A percentile compares a stretch with the other conserved stretches of the same genome.
phyloP scores from a whole-genome alignment of 495 filamentous ascomycete species.

The Aspergillus heteromorphus region DNA sequence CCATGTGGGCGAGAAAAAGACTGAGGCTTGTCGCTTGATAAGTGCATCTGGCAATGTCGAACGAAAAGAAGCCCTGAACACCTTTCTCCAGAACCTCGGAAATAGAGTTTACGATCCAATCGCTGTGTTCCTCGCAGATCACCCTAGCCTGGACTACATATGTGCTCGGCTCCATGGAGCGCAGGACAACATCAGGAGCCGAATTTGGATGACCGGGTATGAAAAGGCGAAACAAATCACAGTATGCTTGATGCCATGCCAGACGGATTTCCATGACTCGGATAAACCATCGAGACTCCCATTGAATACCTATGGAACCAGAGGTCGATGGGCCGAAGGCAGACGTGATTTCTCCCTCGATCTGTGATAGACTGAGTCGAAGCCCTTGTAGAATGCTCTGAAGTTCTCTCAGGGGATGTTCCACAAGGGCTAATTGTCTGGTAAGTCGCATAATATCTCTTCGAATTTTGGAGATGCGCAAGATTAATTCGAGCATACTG shows the following conservation, averaged over 20 bases:
- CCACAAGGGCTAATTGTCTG: background rate
- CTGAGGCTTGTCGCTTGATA: slow-evolving; percentile 17
- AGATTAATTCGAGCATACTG: background rate
- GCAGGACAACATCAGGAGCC: slow-evolving; percentile 11
- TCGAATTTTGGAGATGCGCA: background rate
- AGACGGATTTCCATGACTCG: background rate
- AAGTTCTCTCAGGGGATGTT: background rate
- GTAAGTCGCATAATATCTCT: background rate
- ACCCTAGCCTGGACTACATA: background rate
- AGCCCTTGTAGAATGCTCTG: background rate
- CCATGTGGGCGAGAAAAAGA: slow-evolving; percentile 5
- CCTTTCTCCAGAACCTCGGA: background rate
- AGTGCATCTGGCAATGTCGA: slow-evolving; percentile 12
- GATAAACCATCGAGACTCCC: background rate
- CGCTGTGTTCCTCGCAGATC: background rate
- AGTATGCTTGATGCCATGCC: slow-evolving; percentile 18
- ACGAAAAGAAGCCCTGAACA: background rate
- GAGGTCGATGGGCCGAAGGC: background rate
- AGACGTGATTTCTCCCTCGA: background rate
- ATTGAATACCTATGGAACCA: too few species aligned
- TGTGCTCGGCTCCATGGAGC: background rate
- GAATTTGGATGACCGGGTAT: slow-evolving; percentile 14
- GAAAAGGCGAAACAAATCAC: slow-evolving; percentile 19
- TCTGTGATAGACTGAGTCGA: background rate
- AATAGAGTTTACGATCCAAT: background rate